Evolutionary conservation across 768 basidiomycete species (phyloP).

Genomic region (Lactarius trivialis): DNA sequence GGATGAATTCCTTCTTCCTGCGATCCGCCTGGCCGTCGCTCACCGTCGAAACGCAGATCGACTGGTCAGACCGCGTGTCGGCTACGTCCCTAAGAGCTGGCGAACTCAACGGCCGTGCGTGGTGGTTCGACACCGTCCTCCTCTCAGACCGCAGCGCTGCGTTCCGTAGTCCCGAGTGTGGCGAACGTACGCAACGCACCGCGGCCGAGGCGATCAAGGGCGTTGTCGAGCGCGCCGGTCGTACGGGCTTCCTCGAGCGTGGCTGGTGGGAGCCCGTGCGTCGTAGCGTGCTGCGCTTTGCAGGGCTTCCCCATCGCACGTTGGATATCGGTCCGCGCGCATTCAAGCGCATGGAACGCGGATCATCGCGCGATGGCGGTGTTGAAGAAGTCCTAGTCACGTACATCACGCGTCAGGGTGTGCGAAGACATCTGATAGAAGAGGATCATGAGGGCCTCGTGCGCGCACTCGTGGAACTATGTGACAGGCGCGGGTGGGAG

Average conservation of each 20-base stretch:
- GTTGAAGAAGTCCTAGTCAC: constrained; percentile 52
- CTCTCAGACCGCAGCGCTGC: constrained; percentile 73
- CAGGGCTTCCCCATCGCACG: constrained; percentile 39
- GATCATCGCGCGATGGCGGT: constrained; percentile 8
- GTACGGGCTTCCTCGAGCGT: constrained; percentile 31
- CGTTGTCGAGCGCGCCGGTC: constrained; percentile 38
- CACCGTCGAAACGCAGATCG: constrained; percentile 58
- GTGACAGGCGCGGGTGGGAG: constrained; percentile 47
- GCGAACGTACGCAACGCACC: constrained; percentile 58
- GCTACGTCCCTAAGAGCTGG: constrained; percentile 21
- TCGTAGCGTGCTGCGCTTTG: constrained; percentile 58
- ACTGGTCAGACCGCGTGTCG: constrained; percentile 61
- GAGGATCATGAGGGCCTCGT: constrained; percentile 55
- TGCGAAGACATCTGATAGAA: constrained; percentile 44
- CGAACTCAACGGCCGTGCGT: constrained; percentile 38
- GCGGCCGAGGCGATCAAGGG: constrained; percentile 54
- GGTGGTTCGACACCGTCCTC: constrained; percentile 64
- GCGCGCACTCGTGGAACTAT: constrained; percentile 42
- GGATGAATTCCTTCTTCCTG: constrained; percentile 73
- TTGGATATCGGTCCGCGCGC: constrained; percentile 29
- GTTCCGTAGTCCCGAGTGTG: constrained; percentile 59
- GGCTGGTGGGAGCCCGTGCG: constrained; percentile 81
- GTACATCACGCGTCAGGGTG: constrained; percentile 66
- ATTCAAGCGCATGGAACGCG: constrained; percentile 8
- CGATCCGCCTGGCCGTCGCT: constrained; percentile 67